Evolutionary conservation across 2,329 filamentous ascomycete species (phyloP).

Genomic region (Aspergillus quadricinctus): DNA sequence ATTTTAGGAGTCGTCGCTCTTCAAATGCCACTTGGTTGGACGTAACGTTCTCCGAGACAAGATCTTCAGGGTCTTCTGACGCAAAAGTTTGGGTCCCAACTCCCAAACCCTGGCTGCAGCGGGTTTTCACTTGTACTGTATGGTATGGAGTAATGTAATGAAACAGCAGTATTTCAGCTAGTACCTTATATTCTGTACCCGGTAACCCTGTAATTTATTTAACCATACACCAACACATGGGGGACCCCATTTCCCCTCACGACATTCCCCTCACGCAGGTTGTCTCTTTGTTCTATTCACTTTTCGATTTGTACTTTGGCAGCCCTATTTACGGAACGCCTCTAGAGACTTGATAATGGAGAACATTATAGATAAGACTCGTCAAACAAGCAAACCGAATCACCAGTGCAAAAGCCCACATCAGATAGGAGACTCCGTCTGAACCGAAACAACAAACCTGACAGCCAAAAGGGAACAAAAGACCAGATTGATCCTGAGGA

Average conservation of each 20-base stretch:
- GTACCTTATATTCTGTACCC: not conserved
- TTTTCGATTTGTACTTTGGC: not conserved
- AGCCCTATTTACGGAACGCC: not conserved
- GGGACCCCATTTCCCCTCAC: not conserved
- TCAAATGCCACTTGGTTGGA: not conserved
- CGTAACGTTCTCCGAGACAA: not conserved
- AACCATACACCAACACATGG: no score
- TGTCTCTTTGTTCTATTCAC: not conserved
- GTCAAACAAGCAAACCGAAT: not conserved
- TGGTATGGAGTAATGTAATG: not conserved
- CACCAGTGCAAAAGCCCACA: not conserved
- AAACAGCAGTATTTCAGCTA: not conserved
- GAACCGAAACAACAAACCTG: not conserved
- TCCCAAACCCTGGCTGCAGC: not conserved
- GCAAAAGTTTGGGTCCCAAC: not conserved
- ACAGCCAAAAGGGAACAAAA: not conserved
- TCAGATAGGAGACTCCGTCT: not conserved
- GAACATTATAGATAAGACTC: not conserved
- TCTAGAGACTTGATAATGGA: not conserved
- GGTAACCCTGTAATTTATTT: not conserved
- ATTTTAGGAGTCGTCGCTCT: not conserved
- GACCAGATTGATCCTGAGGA: not conserved
- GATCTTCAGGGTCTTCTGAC: not conserved
- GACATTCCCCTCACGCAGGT: not conserved
- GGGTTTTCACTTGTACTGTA: not conserved